Percentiles rank a stretch among this genome's conserved stretches.
Conservation (phyloP, 768 basidiomycete genomes). For the Thelephora ganbajun region DNA sequence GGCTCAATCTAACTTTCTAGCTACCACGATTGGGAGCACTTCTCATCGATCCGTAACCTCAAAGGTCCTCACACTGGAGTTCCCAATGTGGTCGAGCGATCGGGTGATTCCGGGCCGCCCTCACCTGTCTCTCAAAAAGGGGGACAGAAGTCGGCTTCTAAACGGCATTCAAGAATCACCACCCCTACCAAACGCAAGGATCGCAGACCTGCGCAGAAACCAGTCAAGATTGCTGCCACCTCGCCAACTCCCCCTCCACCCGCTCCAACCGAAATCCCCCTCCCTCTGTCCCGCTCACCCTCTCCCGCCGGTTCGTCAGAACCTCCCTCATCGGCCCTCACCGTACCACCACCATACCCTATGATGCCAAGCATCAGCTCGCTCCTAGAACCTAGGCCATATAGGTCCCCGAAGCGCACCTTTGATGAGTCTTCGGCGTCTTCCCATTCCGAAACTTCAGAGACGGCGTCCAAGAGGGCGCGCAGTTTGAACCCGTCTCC, state of each 20-base stretch:
- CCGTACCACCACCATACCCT: conserved; percentile 10
- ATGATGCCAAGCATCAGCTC: neutral
- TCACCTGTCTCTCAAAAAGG: conserved; percentile 21
- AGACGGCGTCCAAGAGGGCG: conserved; percentile 18
- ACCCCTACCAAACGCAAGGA: conserved; percentile 3
- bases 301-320: conserved; percentile 13
- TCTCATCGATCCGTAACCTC: conserved; percentile 83
- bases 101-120: conserved; percentile 17
- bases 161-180: conserved; percentile 14
- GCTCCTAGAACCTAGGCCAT: conserved; percentile 17
- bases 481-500: conserved; percentile 12
- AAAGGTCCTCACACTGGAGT: conserved; percentile 71
- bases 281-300: conserved; percentile 21
- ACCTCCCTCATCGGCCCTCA: conserved; percentile 4
- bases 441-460: conserved; percentile 17
- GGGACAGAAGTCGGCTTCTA: conserved; percentile 7
- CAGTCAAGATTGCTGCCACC: neutral
- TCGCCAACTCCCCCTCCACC: conserved; percentile 6
- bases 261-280: conserved; percentile 22
- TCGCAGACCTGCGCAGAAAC: neutral
- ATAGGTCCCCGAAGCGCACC: conserved; percentile 42
- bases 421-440: conserved; percentile 43
- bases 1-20: conserved; percentile 21
- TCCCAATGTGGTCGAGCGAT: conserved; percentile 44
- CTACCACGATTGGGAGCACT: conserved; percentile 93